A percentile compares a stretch with the other conserved stretches of the same genome.
These are phyloP conservation scores for Vigna trinervia DNA, from an alignment of 306 rosid species.

Conservation along the genomic window DNA sequence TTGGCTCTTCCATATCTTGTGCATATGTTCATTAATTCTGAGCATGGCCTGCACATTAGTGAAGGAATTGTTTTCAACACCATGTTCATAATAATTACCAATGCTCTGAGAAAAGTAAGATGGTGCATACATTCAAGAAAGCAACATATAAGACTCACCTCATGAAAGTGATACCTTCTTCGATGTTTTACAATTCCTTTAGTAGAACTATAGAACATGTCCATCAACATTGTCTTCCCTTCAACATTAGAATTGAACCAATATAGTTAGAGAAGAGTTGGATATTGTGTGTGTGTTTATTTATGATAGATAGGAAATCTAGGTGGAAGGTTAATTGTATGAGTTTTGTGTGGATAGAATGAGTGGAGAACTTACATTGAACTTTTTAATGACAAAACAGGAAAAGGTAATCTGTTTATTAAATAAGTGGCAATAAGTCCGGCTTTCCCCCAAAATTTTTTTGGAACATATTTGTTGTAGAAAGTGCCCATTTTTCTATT, in stretches of 20 bases:
- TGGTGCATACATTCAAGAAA: conserved; percentile 27
- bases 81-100: conserved; percentile 34
- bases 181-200: conserved; percentile 83
- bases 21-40: conserved; percentile 96
- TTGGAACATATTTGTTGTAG: no score
- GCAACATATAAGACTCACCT: conserved; percentile 65
- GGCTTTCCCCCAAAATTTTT: no score
- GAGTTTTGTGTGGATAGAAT: no score
- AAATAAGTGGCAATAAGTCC: no score
- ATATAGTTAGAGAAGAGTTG: conserved; percentile 33
- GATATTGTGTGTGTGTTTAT: neutral
- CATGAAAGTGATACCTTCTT: conserved; percentile 92
- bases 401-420: no score
- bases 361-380: no score
- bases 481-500: no score
- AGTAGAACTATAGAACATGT: conserved; percentile 91
- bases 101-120: conserved; percentile 13
- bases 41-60: conserved; percentile 84
- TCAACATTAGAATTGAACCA: conserved; percentile 40
- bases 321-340: no score
- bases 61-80: conserved; percentile 43
- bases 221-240: conserved; percentile 99
- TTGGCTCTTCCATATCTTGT: conserved; percentile 87
- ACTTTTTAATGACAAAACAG: no score
- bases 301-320: neutral